Base-by-base conservation (phyloP, 192 early-diverging fungal species). In the Backusella sp. region DNA sequence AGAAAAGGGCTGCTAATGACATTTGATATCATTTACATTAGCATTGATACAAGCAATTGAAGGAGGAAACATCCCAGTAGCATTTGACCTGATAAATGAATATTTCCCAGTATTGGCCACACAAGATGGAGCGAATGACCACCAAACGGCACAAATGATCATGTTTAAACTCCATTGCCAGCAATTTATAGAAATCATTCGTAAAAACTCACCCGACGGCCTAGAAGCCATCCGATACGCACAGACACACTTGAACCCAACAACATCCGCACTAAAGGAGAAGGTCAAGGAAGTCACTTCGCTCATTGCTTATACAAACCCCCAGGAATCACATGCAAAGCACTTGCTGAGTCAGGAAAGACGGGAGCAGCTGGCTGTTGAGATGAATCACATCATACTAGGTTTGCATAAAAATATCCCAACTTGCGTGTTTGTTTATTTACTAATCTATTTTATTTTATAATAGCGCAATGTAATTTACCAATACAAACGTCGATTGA, bases 131-230 rank as follows among this genome's bases (percentile, higher is more conserved):
- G 21, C 39, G 30, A 14, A 19, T 28, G 19, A 28, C n/a, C 26
- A 26, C 4, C 44, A 41, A 17, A 23, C 21, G 0, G 42, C 42
- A 49, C 70, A 71, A 41, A 1, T 39, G 11, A 41, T 71, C 21
- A 42, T 74, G 62, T 74, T 66, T 65, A 74, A 74, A 49, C 41
- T 74, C 0, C 41, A 62, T 9, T 74, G 73, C 26, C 73, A 74
- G 32, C 62, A 39, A 17, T 74, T 74, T 23, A 66, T 74, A 11
- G 73, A 74, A 42, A 74, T 74, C 9, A 42, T 74, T 15, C 37
- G 73, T 0, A 34, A 19, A 0, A 19, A 35, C 0, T 35, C 59
- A 1, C 26, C 70, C 6, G 28, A 41, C 34, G 41, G 23, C 8
- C 19, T 67, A 0, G 65, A 68, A 0, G 73, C 73, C 1, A 67